Conservation (phyloP, 352 stramenopile genomes). For the Phytophthora pini region DNA sequence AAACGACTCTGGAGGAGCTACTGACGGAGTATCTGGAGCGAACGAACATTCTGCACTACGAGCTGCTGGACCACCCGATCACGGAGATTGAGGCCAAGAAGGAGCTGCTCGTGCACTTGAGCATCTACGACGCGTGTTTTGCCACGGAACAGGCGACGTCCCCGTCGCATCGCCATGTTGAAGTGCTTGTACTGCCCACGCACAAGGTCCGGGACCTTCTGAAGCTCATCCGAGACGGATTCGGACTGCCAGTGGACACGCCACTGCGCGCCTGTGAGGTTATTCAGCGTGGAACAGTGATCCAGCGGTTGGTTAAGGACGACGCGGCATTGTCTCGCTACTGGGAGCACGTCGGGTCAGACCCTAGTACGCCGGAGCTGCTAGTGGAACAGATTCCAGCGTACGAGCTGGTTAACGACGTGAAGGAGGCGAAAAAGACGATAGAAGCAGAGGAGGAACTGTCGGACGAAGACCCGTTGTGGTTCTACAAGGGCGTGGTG, state of each 20-base stretch:
- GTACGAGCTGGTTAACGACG: constrained; percentile 28
- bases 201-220: constrained; percentile 63
- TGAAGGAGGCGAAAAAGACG: neutral
- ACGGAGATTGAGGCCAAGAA: constrained; percentile 89
- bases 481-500: constrained; percentile 65
- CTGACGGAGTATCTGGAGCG: constrained; percentile 78
- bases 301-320: constrained; percentile 50
- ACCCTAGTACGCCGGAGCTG: constrained; percentile 45
- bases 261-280: constrained; percentile 68
- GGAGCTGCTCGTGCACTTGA: constrained; percentile 76
- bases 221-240: constrained; percentile 48
- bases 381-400: constrained; percentile 63
- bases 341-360: constrained; percentile 47
- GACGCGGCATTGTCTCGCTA: constrained; percentile 54
- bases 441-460: neutral
- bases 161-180: constrained; percentile 48
- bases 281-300: constrained; percentile 65
- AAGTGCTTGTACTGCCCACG: constrained; percentile 70
- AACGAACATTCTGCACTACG: constrained; percentile 76
- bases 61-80: constrained; percentile 76
- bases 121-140: constrained; percentile 81
- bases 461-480: constrained; percentile 29
- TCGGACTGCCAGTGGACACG: constrained; percentile 45
- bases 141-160: constrained; percentile 41
- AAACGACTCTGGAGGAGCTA: constrained; percentile 75